Base-by-base conservation (phyloP, 305 asterid species). In the Fraxinus velutina region DNA sequence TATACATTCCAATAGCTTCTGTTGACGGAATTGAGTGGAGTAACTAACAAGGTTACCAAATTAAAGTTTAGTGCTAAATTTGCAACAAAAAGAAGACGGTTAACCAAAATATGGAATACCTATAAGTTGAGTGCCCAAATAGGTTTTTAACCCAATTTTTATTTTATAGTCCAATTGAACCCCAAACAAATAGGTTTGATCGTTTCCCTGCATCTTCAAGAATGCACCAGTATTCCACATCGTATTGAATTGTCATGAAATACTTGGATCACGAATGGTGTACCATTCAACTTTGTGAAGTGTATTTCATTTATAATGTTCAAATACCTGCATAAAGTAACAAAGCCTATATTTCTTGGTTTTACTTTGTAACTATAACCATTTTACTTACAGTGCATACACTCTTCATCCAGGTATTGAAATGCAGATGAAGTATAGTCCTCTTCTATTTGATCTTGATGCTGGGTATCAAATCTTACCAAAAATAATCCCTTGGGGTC, bases 401-500 rank as follows among this genome's bases (percentile, higher is more conserved):
- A 68, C 85, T 76, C 72, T 72, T 83, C 80, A 73, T 81, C 73
- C 92, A 96, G 97, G 92, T 75, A 72, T 80, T 83, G 79, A 84
- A 79, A 80, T 81, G 81, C 86, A 80, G 82, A 76, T 73, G 55
- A 79, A 86, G 32, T 89, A 88, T 79, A 85, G 89, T 86, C 97
- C 95, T 79, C 89, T 87, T 82, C 86, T 82, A 52, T 94, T 94
- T 87, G 97, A 94, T 86, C 89, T 91, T 87, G 94, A 94, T 81
- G 98, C 99, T 85, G 94, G 91, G 84, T 97, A 96, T 83, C 84
- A 83, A 64, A 86, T 88, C 62, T 88, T 94, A 37, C 98, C 97
- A 22, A 90, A 91, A 84, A 52, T 92, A 80, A 89, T 91, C 81
- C 84, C 87, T 34, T 91, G 94, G 88, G 91, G 79, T 81, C 83